phyloP scores from a whole-genome alignment of 1,284 basidiomycete genomes.

The Pseudozyma tsukubaensis region DNA sequence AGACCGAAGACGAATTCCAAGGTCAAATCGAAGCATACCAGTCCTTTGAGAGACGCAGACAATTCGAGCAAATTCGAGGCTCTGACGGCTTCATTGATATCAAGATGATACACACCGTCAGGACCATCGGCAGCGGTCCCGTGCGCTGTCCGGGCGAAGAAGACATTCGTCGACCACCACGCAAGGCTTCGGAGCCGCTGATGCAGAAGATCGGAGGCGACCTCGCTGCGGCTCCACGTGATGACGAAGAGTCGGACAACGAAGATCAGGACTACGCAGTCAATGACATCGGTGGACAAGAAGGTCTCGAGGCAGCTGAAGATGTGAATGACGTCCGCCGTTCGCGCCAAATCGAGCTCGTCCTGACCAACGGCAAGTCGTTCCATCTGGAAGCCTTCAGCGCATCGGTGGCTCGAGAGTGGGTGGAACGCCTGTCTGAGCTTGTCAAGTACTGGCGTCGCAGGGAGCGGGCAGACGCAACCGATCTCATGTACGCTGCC shows the following conservation, averaged over 20 bases:
- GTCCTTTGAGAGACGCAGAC: slow-evolving; percentile 71
- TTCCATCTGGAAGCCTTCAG: slow-evolving; percentile 76
- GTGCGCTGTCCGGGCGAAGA: slow-evolving; percentile 52
- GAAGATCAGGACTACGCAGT: slow-evolving; percentile 70
- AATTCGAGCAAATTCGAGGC: slow-evolving; percentile 76
- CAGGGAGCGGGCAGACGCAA: slow-evolving; percentile 77
- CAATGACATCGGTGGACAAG: slow-evolving; percentile 80
- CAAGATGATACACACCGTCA: slow-evolving; percentile 75
- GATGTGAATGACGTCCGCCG: slow-evolving; percentile 73
- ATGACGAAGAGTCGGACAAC: slow-evolving; percentile 68
- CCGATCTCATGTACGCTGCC: slow-evolving; percentile 79
- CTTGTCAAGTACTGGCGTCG: slow-evolving; percentile 81
- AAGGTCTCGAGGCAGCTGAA: slow-evolving; percentile 72
- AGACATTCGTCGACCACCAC: slow-evolving; percentile 20
- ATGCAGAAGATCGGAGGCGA: slow-evolving; percentile 38
- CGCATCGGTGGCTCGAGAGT: slow-evolving; percentile 76
- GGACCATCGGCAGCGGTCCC: slow-evolving; percentile 70
- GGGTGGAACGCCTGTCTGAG: slow-evolving; percentile 79
- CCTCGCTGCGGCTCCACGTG: slow-evolving; percentile 70
- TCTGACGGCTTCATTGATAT: slow-evolving; percentile 79
- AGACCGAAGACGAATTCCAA: slow-evolving; percentile 50
- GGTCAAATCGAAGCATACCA: slow-evolving; percentile 56
- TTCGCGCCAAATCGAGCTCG: slow-evolving; percentile 80
- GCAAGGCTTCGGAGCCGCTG: slow-evolving; percentile 1
- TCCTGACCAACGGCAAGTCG: slow-evolving; percentile 77